Base-by-base conservation (phyloP, 1,139 yeast genomes). In the Yamadazyma kanchanaburiensis region DNA sequence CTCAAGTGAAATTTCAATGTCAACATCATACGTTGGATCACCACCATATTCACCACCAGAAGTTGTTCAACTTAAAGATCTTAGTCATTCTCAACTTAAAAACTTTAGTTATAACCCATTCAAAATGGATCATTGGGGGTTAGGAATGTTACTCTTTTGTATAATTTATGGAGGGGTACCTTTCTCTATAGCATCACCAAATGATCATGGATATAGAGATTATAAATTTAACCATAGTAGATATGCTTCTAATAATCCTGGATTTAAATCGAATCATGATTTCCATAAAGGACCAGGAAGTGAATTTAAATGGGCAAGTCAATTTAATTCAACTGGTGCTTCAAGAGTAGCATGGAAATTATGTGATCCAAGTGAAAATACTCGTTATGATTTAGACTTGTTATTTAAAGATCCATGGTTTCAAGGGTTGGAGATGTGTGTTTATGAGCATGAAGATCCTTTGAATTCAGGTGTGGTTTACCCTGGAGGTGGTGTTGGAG, bases 21-120 rank as follows among this genome's bases (percentile, higher is more conserved):
- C 73, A 11, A 55, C 65, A 11, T 52, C 74, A 3, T 71, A 71
- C 55, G 81, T 82, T 29, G 94, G 94, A 2, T 80, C 89, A 2
- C 87, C 91, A 4, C 91, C 91, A 3, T 83, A 81, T 50, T 74
- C 82, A 9, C 80, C 91, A 4, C 94, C 94, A 0, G 91, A 83
- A 51, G 86, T 80, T 13, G 73, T 79, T 74, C 51, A 60, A 22
- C 64, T 74, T 37, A 68, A 62, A 29, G 65, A 64, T n/a, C 46
- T 65, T 19, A 58, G 67, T 10, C 41, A 43, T 22, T 27, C 51
- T 3, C 72, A 67, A 32, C 33, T 43, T 11, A 68, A 67, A 39
- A 60, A 65, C 39, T 60, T 61, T 43, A 66, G 74, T 8, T 82
- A 80, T 50, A 77, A 80, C 46, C 83, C 87, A 3, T 77, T 77